phyloP scores from a whole-genome alignment of 345 rosid genomes.

The Rhodomyrtus tomentosa region DNA sequence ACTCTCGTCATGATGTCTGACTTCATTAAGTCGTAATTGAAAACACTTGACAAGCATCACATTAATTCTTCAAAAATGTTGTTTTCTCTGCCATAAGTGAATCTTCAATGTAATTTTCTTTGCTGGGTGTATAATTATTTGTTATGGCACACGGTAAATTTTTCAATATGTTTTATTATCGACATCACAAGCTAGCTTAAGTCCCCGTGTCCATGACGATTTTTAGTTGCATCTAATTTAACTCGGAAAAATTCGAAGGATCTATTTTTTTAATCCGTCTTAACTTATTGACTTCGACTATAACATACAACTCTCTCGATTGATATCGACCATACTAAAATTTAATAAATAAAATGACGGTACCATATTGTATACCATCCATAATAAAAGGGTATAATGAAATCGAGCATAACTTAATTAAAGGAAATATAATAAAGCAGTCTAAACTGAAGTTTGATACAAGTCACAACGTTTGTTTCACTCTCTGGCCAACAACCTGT shows the following conservation, averaged over 20 bases:
- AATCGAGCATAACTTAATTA: too few species aligned
- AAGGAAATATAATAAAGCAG: background rate
- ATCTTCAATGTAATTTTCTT: background rate
- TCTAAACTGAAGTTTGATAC: background rate
- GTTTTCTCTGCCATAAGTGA: background rate
- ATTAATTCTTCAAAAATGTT: background rate
- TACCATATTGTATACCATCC: background rate
- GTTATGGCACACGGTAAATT: background rate
- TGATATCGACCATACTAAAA: background rate
- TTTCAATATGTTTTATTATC: background rate
- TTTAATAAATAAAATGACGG: background rate
- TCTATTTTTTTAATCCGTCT: background rate
- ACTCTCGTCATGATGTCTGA: background rate
- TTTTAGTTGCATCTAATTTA: background rate
- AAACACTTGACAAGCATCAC: background rate
- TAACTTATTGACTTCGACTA: background rate
- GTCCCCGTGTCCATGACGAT: background rate
- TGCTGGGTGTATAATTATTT: background rate
- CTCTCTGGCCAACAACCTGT: background rate
- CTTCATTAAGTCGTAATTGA: background rate
- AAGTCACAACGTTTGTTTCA: background rate
- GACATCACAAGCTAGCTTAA: background rate
- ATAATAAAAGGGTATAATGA: background rate
- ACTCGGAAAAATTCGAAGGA: background rate
- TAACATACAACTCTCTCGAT: background rate